Percentiles rank a stretch among this genome's conserved stretches.
Conservation (phyloP, 805 yeast genomes). For the Schwanniomyces polymorphus region DNA sequence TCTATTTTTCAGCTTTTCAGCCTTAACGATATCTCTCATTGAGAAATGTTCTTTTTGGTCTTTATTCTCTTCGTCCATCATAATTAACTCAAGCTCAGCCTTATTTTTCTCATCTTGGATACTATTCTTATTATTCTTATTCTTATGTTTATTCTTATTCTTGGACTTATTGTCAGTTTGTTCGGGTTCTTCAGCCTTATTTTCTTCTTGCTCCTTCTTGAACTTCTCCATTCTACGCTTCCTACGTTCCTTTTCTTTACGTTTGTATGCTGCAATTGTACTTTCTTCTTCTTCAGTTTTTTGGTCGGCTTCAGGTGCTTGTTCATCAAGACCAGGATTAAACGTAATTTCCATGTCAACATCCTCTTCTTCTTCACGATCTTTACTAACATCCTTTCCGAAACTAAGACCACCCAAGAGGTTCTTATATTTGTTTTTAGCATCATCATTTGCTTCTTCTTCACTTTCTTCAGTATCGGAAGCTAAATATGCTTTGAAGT, state of each 20-base stretch:
- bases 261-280: constrained; percentile 74
- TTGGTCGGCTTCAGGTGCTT: constrained; percentile 28
- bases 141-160: constrained; percentile 10
- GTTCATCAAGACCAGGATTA: constrained; percentile 75
- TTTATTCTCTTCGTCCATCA: constrained; percentile 54
- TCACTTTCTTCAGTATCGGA: constrained; percentile 37
- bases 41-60: constrained; percentile 63
- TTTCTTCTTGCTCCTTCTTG: constrained; percentile 56
- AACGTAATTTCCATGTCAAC: constrained; percentile 95
- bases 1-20: constrained; percentile 58
- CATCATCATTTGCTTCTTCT: constrained; percentile 18
- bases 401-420: constrained; percentile 45
- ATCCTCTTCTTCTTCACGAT: constrained; percentile 58
- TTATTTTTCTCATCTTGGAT: constrained; percentile 24
- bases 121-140: constrained; percentile 11
- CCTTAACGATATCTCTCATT: constrained; percentile 73
- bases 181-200: constrained; percentile 17
- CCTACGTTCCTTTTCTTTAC: constrained; percentile 92
- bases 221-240: constrained; percentile 76
- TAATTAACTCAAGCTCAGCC: constrained; percentile 75
- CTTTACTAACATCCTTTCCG: constrained; percentile 18
- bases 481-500: constrained; percentile 88
- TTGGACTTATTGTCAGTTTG: constrained; percentile 7
- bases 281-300: constrained; percentile 52
- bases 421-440: constrained; percentile 61